phyloP scores from a whole-genome alignment of 805 yeast species.

The Lipomyces spencermartinsiae region DNA sequence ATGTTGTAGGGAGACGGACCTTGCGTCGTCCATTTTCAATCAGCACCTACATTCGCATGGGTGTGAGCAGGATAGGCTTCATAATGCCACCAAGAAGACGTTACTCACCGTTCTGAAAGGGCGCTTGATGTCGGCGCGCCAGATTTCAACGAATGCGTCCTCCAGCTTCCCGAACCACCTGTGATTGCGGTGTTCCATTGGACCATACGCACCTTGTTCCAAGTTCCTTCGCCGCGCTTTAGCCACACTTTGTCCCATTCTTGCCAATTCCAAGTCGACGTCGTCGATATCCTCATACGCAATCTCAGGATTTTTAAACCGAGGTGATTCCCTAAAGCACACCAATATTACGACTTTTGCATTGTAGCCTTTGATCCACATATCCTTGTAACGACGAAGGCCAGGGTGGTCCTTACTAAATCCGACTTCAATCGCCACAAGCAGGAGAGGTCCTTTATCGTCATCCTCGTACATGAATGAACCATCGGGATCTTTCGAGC shows the following conservation, averaged over 20 bases:
- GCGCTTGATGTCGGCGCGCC: neutral
- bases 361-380: neutral
- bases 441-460: conserved; percentile 3
- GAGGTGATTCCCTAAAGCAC: neutral
- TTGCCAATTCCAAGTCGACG: neutral
- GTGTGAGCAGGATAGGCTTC: neutral
- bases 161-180: neutral
- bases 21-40: neutral
- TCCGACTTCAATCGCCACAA: neutral
- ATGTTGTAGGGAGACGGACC: neutral
- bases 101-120: neutral
- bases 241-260: neutral
- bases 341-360: neutral
- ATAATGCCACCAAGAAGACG: neutral
- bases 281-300: conserved; percentile 4
- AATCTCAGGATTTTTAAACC: neutral
- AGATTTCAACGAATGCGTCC: neutral
- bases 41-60: neutral
- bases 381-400: neutral
- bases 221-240: neutral
- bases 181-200: no score
- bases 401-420: neutral
- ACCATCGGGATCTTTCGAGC: neutral
- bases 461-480: conserved; percentile 2
- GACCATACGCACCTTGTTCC: neutral